Conservation (phyloP, 2,329 filamentous ascomycete genomes). For the Colletotrichum sublineola region DNA sequence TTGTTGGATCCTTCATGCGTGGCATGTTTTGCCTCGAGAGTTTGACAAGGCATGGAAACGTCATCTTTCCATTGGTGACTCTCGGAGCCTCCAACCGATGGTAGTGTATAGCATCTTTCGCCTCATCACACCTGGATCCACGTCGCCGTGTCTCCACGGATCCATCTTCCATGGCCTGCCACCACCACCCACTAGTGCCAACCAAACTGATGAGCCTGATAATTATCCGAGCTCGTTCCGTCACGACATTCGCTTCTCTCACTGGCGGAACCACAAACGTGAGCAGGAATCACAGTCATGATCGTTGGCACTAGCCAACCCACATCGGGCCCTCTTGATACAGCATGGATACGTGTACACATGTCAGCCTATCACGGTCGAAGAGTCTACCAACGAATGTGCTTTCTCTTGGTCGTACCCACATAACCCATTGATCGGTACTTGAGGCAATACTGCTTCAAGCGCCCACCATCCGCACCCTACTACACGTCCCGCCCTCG, state of each 20-base stretch:
- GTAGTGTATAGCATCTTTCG: no score
- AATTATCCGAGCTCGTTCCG: neutral
- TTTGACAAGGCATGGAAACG: no score
- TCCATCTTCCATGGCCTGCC: neutral
- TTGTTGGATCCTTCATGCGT: neutral
- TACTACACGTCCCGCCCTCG: conserved; percentile 29
- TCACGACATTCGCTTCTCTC: neutral
- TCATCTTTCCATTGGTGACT: neutral
- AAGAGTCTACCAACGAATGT: neutral
- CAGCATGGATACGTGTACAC: neutral
- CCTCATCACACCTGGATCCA: neutral
- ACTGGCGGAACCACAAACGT: neutral
- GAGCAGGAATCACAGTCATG: neutral
- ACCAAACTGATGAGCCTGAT: neutral
- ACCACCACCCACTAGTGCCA: neutral
- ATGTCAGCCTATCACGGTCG: neutral
- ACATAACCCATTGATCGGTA: neutral
- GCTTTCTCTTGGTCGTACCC: neutral
- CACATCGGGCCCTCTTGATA: neutral
- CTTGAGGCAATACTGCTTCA: neutral
- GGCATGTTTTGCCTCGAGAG: neutral
- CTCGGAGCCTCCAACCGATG: neutral
- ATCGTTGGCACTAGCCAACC: neutral
- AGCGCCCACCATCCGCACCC: conserved; percentile 18
- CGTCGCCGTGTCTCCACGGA: neutral